Conservation (phyloP, 169 alveolate genomes). For the Eimeria brunetti region DNA sequence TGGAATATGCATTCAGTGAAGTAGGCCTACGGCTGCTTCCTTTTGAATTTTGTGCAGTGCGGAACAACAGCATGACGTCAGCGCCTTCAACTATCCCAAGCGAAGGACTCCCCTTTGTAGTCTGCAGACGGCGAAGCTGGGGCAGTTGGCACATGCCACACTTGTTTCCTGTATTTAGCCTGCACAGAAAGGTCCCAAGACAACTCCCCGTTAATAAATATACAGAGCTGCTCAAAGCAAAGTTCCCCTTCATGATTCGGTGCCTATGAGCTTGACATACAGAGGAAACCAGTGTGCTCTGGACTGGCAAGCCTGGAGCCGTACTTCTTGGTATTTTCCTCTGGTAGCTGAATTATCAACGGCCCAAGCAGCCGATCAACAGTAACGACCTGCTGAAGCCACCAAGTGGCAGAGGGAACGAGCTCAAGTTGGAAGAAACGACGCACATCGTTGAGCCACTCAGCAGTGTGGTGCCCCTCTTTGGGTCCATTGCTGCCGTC, state of each 20-base stretch:
- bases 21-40: conserved; percentile 32
- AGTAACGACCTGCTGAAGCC: conserved; percentile 43
- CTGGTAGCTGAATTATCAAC: not conserved
- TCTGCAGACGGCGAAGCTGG: conserved; percentile 5
- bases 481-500: not conserved
- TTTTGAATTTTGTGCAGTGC: not conserved
- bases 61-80: conserved; percentile 34
- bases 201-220: not conserved
- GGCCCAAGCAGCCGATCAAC: conserved; percentile 17
- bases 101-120: not conserved
- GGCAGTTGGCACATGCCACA: conserved; percentile 52
- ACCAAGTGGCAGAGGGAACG: conserved; percentile 62
- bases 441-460: not conserved
- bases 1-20: not conserved
- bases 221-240: not conserved
- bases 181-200: conserved; percentile 1
- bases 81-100: conserved; percentile 35
- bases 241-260: not conserved
- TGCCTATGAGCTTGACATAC: not conserved
- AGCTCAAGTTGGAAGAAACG: conserved; percentile 42
- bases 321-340: not conserved
- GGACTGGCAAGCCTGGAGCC: not conserved
- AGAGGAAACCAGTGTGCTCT: not conserved
- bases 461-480: not conserved
- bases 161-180: not conserved